Evolutionary conservation across 1,139 yeast genomes (phyloP).

Genomic region (Meyerozyma elateridarum): DNA sequence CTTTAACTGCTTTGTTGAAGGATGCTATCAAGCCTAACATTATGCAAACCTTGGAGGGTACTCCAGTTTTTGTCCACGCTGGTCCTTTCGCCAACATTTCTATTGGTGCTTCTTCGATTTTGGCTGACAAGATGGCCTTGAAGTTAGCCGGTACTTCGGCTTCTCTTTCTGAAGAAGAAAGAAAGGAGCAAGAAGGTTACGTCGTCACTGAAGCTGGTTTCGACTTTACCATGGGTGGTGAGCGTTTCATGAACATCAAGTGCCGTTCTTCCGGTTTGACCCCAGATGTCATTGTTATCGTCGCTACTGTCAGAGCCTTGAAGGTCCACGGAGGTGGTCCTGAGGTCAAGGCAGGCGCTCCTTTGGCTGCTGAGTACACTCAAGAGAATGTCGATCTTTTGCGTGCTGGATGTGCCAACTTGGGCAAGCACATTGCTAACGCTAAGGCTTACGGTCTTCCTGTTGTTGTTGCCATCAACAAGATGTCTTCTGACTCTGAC

Average conservation of each 20-base stretch:
- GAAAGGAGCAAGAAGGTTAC: constrained; percentile 56
- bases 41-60: constrained; percentile 83
- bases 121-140: constrained; percentile 72
- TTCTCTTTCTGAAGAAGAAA: constrained; percentile 44
- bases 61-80: constrained; percentile 81
- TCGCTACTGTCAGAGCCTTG: constrained; percentile 76
- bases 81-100: constrained; percentile 87
- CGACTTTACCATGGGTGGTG: constrained; percentile 89
- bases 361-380: constrained; percentile 62
- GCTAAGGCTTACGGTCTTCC: constrained; percentile 69
- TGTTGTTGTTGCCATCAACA: constrained; percentile 76
- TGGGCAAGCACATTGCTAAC: constrained; percentile 71
- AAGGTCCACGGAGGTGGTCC: constrained; percentile 84
- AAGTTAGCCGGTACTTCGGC: constrained; percentile 47
- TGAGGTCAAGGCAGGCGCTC: constrained; percentile 77
- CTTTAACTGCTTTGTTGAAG: constrained; percentile 69
- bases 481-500: constrained; percentile 66
- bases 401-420: constrained; percentile 61
- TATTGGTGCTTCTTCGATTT: constrained; percentile 77
- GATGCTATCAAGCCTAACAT: constrained; percentile 81
- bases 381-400: constrained; percentile 65
- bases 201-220: constrained; percentile 85
- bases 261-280: constrained; percentile 69
- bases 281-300: constrained; percentile 73
- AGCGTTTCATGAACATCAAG: constrained; percentile 74